phyloP scores from a whole-genome alignment of 768 basidiomycete species.

The Ephemerocybe angulata region DNA sequence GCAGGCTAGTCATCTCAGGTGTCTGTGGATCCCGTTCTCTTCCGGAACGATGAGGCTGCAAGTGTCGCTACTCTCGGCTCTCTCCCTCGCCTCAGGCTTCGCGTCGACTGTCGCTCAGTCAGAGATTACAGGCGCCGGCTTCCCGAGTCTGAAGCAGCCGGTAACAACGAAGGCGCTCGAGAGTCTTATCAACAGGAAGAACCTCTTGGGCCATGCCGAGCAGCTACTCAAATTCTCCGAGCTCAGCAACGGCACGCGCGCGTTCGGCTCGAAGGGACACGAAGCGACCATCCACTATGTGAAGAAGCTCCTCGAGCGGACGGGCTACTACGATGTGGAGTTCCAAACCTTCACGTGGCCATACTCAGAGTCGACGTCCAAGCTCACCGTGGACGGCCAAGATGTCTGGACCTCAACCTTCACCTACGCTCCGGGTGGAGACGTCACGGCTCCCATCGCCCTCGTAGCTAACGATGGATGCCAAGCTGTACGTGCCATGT shows the following conservation, averaged over 20 bases:
- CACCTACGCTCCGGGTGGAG: slow-evolving; percentile 22
- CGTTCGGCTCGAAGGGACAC: slow-evolving; percentile 27
- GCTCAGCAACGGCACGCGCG: slow-evolving; percentile 20
- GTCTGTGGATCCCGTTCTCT: too few species aligned
- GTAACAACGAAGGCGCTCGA: neutral
- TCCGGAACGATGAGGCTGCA: neutral
- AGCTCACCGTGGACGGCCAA: slow-evolving; percentile 14
- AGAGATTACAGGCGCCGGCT: neutral
- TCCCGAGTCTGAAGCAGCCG: neutral
- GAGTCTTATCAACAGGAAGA: slow-evolving; percentile 10
- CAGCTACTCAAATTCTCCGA: slow-evolving; percentile 24
- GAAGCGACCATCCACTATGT: slow-evolving; percentile 29
- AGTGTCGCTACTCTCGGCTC: neutral
- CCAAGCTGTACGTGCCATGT: slow-evolving; percentile 15
- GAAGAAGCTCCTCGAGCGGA: slow-evolving; percentile 23
- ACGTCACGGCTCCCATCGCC: slow-evolving; percentile 23
- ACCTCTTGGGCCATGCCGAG: slow-evolving; percentile 24
- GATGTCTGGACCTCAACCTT: slow-evolving; percentile 14
- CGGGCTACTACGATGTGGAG: slow-evolving; percentile 26
- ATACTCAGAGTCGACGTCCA: slow-evolving; percentile 20
- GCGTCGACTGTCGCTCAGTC: neutral
- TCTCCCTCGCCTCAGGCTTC: neutral
- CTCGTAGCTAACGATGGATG: slow-evolving; percentile 24
- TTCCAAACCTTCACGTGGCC: slow-evolving; percentile 26
- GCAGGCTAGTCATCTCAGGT: too few species aligned